Percentiles rank a stretch among this genome's conserved stretches.
Conservation (phyloP, 164 flowering plant species). For the Pachysandra terminalis region DNA sequence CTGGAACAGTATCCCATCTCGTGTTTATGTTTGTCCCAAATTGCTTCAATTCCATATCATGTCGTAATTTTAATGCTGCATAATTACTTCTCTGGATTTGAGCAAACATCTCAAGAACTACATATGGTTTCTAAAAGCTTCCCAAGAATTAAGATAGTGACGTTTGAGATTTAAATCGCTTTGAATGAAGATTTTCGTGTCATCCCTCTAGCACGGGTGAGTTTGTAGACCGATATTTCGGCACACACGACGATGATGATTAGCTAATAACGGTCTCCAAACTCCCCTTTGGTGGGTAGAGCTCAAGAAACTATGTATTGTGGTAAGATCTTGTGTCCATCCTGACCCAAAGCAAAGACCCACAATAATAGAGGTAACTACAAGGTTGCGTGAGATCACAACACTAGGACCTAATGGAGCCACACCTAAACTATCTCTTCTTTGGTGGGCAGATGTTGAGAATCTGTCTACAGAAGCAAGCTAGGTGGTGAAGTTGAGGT, state of each 20-base stretch:
- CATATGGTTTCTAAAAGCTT: constrained; percentile 84
- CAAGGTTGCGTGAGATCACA: constrained; percentile 52
- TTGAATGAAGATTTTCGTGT: constrained; percentile 85
- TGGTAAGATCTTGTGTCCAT: constrained; percentile 44
- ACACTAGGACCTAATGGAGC: constrained; percentile 60
- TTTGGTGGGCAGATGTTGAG: constrained; percentile 97
- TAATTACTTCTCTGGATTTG: constrained; percentile 1
- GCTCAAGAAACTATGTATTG: constrained; percentile 38
- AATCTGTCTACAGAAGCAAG: constrained; percentile 54
- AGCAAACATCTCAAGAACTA: constrained; percentile 92
- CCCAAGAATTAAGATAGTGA: constrained; percentile 90
- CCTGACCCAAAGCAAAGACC: constrained; percentile 53
- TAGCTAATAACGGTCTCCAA: constrained; percentile 21
- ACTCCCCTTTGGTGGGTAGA: constrained; percentile 42
- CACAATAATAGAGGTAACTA: constrained; percentile 44
- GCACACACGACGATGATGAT: constrained; percentile 82
- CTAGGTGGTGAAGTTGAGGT: constrained; percentile 12
- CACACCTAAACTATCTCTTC: constrained; percentile 61
- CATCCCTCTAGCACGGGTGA: constrained; percentile 94
- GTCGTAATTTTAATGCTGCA: not conserved
- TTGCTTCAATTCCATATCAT: not conserved
- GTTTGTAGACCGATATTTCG: constrained; percentile 96
- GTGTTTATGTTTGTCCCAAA: not conserved
- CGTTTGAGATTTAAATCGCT: constrained; percentile 86
- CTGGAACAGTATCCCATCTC: too few species aligned